Percentiles rank a stretch among this genome's conserved stretches.
Evolutionary conservation across 306 rosid genomes (phyloP).

Genomic region (Vigna trinervia): DNA sequence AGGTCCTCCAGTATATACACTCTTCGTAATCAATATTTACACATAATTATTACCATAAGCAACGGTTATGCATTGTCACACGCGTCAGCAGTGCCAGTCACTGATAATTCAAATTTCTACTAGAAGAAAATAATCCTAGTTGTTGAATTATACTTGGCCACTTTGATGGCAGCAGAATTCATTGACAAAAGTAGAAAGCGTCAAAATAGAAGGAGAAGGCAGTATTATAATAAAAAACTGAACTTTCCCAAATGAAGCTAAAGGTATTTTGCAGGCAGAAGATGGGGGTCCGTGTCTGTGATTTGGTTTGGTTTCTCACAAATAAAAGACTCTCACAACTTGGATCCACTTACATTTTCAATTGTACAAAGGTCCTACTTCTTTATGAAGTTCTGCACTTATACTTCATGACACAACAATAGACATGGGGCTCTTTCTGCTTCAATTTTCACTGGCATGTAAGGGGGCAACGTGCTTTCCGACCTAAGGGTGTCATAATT

Average conservation of each 20-base stretch:
- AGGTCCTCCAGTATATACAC: conserved; percentile 33
- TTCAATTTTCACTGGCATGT: conserved; percentile 43
- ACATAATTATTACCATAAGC: conserved; percentile 36
- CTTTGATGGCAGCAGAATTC: conserved; percentile 20
- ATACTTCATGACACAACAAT: conserved; percentile 37
- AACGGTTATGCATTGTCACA: conserved; percentile 34
- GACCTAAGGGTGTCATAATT: conserved; percentile 42
- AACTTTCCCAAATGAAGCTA: conserved; percentile 28
- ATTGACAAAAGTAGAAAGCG: conserved; percentile 23
- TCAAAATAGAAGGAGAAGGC: conserved; percentile 11
- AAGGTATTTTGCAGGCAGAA: conserved; percentile 39
- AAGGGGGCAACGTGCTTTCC: conserved; percentile 47
- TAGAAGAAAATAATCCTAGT: conserved; percentile 8
- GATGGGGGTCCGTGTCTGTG: conserved; percentile 35
- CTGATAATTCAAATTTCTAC: conserved; percentile 16
- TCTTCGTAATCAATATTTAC: conserved; percentile 41
- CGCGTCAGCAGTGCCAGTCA: conserved; percentile 23
- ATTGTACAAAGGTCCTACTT: conserved; percentile 41
- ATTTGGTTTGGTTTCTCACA: conserved; percentile 16
- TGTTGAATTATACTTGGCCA: conserved; percentile 1
- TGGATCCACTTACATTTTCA: conserved; percentile 41
- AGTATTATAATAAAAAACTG: neutral
- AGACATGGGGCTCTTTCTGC: conserved; percentile 43
- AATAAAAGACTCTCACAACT: conserved; percentile 34
- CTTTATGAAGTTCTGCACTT: conserved; percentile 44